Evolutionary conservation across 768 basidiomycete species (phyloP), one percentile per base, ranked within the genome.

Genomic region (Auricularia sp.): DNA sequence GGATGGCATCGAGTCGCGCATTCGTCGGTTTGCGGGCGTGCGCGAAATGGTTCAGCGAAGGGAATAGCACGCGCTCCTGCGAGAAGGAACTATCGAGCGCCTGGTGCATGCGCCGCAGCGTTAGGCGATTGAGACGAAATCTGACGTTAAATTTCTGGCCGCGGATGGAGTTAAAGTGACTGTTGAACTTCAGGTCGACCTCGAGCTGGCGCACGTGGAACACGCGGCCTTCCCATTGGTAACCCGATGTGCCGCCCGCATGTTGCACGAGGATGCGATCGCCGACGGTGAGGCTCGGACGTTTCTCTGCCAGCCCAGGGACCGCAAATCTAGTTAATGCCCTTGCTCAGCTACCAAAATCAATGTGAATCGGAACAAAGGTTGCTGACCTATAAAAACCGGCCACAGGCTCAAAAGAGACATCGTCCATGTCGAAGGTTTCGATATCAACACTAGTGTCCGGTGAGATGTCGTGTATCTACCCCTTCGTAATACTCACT

Each of bases 211-310:
- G 78, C 12, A 86, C 77, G 4, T 77, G 70, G 62, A 85, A 84
- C 3, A 87, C 86, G 44, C 78, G 77, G 14, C 87, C 87, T 71
- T 83, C 80, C 63, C 74, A 84, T 84, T 84, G 87, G 35, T 77
- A 77, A 0, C 79, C 81, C 18, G 72, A 65, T 0, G 69, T 68
- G 3, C 76, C 71, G 29, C 77, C 78, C 29, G 11, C 53, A n/a
- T 62, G 76, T 66, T 81, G 78, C 0, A 86, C 83, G 36, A 64
- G 59, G 51, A 66, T 64, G 0, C 73, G 72, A 74, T 73, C 69
- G 78, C 86, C 85, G 39, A 84, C 76, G 3, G 85, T 76, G 16
- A 85, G 79, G 65, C 81, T 81, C 0, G 84, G 82, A 1, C 84
- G 75, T 64, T 84, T 84, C 68, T 85, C 84, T 1, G 83, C 82